Percentiles rank a stretch among this genome's conserved stretches.
These are phyloP conservation scores for Umbilicaria muhlenbergii DNA, from an alignment of 495 filamentous ascomycete species.

Conservation along the genomic window DNA sequence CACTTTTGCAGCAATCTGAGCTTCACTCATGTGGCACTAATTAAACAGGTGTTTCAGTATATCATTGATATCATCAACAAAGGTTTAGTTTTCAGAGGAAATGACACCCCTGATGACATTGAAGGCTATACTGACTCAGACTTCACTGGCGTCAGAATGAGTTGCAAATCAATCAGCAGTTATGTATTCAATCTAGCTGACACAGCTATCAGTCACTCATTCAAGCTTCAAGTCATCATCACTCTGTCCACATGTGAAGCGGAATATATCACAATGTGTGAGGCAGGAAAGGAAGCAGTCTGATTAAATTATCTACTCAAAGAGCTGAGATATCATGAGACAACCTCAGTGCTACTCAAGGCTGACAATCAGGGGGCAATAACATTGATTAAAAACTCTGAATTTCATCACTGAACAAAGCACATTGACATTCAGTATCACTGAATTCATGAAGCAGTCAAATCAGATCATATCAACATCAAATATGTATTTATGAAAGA, in stretches of 20 bases:
- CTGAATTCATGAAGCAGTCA: conserved; percentile 10
- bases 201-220: conserved; percentile 27
- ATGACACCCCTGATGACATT: too few species aligned
- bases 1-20: too few species aligned
- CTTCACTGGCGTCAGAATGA: too few species aligned
- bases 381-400: conserved; percentile 15
- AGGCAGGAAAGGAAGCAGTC: conserved; percentile 26
- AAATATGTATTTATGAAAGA: conserved; percentile 13
- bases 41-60: too few species aligned
- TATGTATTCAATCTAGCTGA: conserved; percentile 2
- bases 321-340: conserved; percentile 13
- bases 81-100: too few species aligned
- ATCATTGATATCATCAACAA: background rate
- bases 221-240: conserved; percentile 18
- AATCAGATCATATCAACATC: conserved; percentile 13
- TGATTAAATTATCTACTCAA: conserved; percentile 20
- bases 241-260: conserved; percentile 19
- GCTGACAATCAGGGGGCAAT: conserved; percentile 21
- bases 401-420: conserved; percentile 17
- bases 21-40: too few species aligned
- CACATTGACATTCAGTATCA: conserved; percentile 17
- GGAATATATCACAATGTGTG: conserved; percentile 16
- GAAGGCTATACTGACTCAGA: background rate
- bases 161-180: too few species aligned
- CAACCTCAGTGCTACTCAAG: conserved; percentile 6